Base-by-base conservation (phyloP, 2,329 filamentous ascomycete species). In the Passalora sequoiae region DNA sequence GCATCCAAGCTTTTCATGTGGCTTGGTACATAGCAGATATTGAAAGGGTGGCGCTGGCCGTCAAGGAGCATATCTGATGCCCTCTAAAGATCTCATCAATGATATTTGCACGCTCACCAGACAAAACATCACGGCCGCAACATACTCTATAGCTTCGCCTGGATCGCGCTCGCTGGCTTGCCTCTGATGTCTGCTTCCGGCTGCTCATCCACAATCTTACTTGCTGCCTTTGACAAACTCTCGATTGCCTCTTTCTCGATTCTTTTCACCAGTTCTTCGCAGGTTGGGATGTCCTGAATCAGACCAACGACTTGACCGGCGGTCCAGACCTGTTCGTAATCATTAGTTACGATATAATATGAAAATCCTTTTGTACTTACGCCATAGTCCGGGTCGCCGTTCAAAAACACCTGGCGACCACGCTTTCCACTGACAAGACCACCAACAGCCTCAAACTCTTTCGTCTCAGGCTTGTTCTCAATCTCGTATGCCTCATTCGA, bases 351-450 rank as follows among this genome's bases (percentile, higher is more conserved):
- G n/a, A n/a, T n/a, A n/a, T n/a, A n/a, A n/a, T n/a, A n/a, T n/a
- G n/a, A n/a, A n/a, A n/a, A n/a, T n/a, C n/a, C n/a, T n/a, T n/a
- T n/a, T n/a, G n/a, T n/a, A 80, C 83, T 73, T 76, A 89, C 89
- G 42, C 92, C 92, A 63, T 80, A 87, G 60, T 98, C 85, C 40
- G 86, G 78, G 62, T 98, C 92, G 13, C 92, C 92, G 49, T 89
- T 94, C 53, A 89, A 62, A 67, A 96, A 97, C 4, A 97, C 92
- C 72, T 96, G 78, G 49, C 86, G 78, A 22, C 92, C 92, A 52
- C 92, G 76, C 77, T 94, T 86, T 4, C 92, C 92, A 63, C 86
- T 94, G 22, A 98, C 87, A 57, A 80, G 84, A 21, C 85, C 84
- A 16, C 86, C 88, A 29, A 98, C 80, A 68, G 96, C 89, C 49